phyloP scores from a whole-genome alignment of 495 filamentous ascomycete genomes.

The Ascodesmis nigricans region DNA sequence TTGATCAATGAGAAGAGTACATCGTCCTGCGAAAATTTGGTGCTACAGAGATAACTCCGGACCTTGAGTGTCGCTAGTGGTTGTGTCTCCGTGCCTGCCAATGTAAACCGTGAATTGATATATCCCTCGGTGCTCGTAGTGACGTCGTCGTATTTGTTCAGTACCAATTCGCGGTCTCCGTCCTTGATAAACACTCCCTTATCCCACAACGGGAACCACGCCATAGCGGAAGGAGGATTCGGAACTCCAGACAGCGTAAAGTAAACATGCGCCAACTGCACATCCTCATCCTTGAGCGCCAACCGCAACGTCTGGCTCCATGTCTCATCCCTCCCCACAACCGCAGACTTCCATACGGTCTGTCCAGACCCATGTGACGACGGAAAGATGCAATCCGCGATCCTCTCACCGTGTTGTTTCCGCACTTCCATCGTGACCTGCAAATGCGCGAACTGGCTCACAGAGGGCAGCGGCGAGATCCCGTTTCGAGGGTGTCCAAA shows the following conservation, averaged over 20 bases:
- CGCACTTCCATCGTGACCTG: conserved; percentile 82
- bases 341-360: conserved; percentile 73
- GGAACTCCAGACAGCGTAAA: conserved; percentile 74
- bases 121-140: conserved; percentile 50
- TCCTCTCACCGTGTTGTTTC: conserved; percentile 45
- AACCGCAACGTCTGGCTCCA: conserved; percentile 83
- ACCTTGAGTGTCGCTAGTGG: conserved; percentile 56
- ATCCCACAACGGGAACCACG: conserved; percentile 87
- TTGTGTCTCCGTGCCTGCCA: conserved; percentile 24
- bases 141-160: conserved; percentile 80
- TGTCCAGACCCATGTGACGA: conserved; percentile 52
- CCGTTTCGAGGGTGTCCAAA: conserved; percentile 61
- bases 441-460: conserved; percentile 44
- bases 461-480: conserved; percentile 41
- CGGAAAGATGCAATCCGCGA: conserved; percentile 70
- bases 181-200: conserved; percentile 78
- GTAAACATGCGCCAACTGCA: conserved; percentile 64
- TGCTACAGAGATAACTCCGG: conserved; percentile 85
- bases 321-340: conserved; percentile 47
- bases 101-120: conserved; percentile 54
- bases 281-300: conserved; percentile 55
- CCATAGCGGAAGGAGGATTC: conserved; percentile 65
- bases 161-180: conserved; percentile 53
- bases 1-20: conserved; percentile 61
- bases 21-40: conserved; percentile 82